phyloP scores from a whole-genome alignment of 2,329 filamentous ascomycete species.

The Penicillium glabrum region DNA sequence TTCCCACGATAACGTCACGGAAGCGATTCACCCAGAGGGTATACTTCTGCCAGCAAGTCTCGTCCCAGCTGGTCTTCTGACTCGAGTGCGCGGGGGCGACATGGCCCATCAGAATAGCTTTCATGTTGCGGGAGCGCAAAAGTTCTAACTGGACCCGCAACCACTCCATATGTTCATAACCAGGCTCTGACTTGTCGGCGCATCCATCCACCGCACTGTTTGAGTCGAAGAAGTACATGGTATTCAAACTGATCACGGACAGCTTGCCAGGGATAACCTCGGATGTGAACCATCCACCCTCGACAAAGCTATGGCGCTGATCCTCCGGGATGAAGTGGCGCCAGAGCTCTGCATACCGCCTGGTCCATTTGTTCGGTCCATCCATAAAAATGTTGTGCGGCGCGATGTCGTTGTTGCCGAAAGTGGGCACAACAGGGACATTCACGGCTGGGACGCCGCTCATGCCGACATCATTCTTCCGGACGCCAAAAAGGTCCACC shows the following conservation, averaged over 20 bases:
- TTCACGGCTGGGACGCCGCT: conserved; percentile 56
- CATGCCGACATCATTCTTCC: conserved; percentile 45
- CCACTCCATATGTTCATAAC: conserved; percentile 96
- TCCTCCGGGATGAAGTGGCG: conserved; percentile 83
- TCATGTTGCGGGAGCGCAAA: conserved; percentile 80
- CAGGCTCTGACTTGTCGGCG: conserved; percentile 73
- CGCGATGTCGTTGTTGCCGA: conserved; percentile 97
- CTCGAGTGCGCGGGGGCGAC: conserved; percentile 85
- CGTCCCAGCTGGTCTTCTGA: conserved; percentile 87
- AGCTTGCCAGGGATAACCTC: conserved; percentile 86
- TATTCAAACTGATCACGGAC: conserved; percentile 92
- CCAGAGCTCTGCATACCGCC: conserved; percentile 77
- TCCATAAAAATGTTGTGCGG: conserved; percentile 90
- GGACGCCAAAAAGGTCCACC: conserved; percentile 64
- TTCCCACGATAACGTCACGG: conserved; percentile 79
- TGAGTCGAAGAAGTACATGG: conserved; percentile 90
- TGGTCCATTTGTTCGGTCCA: conserved; percentile 86
- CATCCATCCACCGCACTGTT: conserved; percentile 96
- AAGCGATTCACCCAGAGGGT: conserved; percentile 87
- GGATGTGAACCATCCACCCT: conserved; percentile 91
- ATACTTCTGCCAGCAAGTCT: conserved; percentile 98
- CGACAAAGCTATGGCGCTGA: conserved; percentile 85
- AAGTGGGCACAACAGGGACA: conserved; percentile 82
- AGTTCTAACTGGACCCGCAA: conserved; percentile 83
- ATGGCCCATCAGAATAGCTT: conserved; percentile 91